phyloP scores from a whole-genome alignment of 1,139 yeast species.

The Trichomonascaceae sp. region DNA sequence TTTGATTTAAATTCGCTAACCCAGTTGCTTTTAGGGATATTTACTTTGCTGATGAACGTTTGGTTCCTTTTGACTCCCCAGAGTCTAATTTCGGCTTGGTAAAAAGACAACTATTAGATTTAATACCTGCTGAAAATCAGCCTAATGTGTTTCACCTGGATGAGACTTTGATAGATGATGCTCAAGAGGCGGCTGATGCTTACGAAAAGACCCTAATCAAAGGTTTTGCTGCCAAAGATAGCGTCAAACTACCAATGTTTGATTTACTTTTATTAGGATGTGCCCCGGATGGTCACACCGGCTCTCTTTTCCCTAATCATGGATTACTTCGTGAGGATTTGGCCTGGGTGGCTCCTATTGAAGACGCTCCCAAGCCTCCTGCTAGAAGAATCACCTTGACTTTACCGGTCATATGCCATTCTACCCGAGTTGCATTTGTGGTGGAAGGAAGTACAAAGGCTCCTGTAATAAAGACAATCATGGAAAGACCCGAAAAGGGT shows the following conservation, averaged over 20 bases:
- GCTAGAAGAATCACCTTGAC: slow-evolving; percentile 82
- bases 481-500: slow-evolving; percentile 97
- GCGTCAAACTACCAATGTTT: slow-evolving; percentile 91
- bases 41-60: slow-evolving; percentile 93
- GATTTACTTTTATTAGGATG: slow-evolving; percentile 87
- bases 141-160: slow-evolving; percentile 83
- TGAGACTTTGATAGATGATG: slow-evolving; percentile 67
- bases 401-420: slow-evolving; percentile 91
- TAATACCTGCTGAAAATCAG: slow-evolving; percentile 43
- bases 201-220: slow-evolving; percentile 80
- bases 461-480: slow-evolving; percentile 82
- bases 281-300: slow-evolving; percentile 98
- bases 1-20: too few species aligned
- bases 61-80: slow-evolving; percentile 77
- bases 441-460: slow-evolving; percentile 97
- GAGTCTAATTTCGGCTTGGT: slow-evolving; percentile 91
- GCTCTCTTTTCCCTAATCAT: slow-evolving; percentile 90
- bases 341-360: slow-evolving; percentile 96
- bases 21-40: slow-evolving; percentile 57
- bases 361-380: slow-evolving; percentile 89
- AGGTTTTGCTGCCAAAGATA: slow-evolving; percentile 94
- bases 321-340: slow-evolving; percentile 81
- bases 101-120: slow-evolving; percentile 73
- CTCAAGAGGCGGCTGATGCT: slow-evolving; percentile 90
- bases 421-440: slow-evolving; percentile 86